phyloP scores from a whole-genome alignment of 352 stramenopile genomes.

The Globisporangium cystogenes region DNA sequence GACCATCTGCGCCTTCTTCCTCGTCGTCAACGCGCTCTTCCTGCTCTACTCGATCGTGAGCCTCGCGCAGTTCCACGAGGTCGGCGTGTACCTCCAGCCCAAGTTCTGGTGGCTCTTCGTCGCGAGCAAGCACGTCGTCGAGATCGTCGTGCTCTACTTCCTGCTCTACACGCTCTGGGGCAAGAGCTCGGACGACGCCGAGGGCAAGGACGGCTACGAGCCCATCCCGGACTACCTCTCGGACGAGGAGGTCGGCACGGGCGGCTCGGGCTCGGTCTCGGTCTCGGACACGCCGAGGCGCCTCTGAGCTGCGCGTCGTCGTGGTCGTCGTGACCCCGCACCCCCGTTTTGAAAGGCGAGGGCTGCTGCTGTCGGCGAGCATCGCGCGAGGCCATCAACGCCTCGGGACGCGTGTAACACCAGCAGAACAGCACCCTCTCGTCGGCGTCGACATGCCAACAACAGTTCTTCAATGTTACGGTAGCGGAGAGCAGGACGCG shows the following conservation, averaged over 20 bases:
- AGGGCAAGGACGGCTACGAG: conserved; percentile 72
- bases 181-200: conserved; percentile 62
- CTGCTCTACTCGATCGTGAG: conserved; percentile 84
- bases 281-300: conserved; percentile 9
- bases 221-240: conserved; percentile 63
- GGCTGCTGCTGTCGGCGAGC: too few species aligned
- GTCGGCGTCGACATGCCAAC: too few species aligned
- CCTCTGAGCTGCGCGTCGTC: neutral
- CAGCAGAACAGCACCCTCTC: too few species aligned
- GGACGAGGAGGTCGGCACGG: conserved; percentile 32
- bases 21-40: conserved; percentile 89
- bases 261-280: too few species aligned
- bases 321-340: neutral
- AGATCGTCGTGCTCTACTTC: conserved; percentile 92
- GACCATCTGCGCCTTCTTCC: conserved; percentile 93
- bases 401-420: too few species aligned
- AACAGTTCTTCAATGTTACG: too few species aligned
- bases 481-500: too few species aligned
- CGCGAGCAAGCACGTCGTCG: conserved; percentile 89
- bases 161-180: conserved; percentile 94
- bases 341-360: neutral
- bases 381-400: too few species aligned
- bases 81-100: conserved; percentile 80
- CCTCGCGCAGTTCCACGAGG: conserved; percentile 79
- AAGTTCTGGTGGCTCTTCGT: conserved; percentile 94